Base-by-base conservation (phyloP, 129 eudicot genomes). In the Oenanthe sinensis region DNA sequence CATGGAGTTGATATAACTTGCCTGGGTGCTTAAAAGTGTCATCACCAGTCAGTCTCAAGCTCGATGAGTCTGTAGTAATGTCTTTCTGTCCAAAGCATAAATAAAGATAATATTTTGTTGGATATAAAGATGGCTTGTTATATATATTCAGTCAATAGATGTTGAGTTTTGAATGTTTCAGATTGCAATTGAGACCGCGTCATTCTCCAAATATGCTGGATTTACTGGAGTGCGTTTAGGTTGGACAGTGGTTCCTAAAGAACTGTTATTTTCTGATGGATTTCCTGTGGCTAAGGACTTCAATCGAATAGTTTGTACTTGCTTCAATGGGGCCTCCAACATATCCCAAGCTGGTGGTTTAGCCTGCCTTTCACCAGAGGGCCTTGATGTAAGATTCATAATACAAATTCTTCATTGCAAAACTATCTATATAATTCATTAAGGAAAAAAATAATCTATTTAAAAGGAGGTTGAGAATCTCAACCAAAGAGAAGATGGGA, bases 301-400 rank as follows among this genome's bases (percentile, higher is more conserved):
- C 81, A 92, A 89, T 74, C 94, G 97, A 26, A 87, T 90, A 44
- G 96, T 95, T 45, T 92, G 96, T 78, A 95, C 99, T 40, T 90
- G 97, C 43, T 95, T 95, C 83, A 95, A 95, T 85, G 99, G 99
- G 47, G 97, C 99, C n/a, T 95, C 99, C 52, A 95, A 95, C 86
- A 86, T 95, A 42, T 89, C 99, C 37, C 99, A 95, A 86, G 90
- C 97, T 37, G 99, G 97, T 78, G 99, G 92, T 40, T 84, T 95
- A 52, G 99, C 96, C 26, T 95, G 99, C 80, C 91, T 90, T 76
- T 92, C 99, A n/a, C 80, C 91, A 39, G 96, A 92, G 68, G 99
- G 99, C 84, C 87, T 86, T n/a, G 75, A 88, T 91, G 99, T 95
- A 44, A 71, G 85, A 12, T 78, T 11, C 70, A 50, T 8, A 22